Evolutionary conservation across 805 yeast species (phyloP).

Genomic region (Metschnikowia aberdeeniae): DNA sequence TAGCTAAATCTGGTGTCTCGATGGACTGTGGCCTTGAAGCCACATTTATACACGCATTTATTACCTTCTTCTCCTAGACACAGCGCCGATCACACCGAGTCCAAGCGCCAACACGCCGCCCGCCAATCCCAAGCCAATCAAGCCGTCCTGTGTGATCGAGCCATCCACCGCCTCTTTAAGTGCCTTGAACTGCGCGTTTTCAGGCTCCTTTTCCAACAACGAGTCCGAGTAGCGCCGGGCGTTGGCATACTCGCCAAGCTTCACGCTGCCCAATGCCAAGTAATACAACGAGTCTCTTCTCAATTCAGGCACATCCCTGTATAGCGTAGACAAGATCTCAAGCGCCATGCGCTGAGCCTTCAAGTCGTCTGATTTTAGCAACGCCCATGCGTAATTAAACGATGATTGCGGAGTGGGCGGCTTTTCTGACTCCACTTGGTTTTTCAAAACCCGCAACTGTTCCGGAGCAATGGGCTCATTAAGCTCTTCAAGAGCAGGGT

Average conservation of each 20-base stretch:
- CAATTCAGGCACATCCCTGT: conserved; percentile 73
- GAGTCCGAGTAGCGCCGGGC: conserved; percentile 84
- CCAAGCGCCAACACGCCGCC: conserved; percentile 86
- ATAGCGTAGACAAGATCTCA: conserved; percentile 62
- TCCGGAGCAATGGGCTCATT: conserved; percentile 60
- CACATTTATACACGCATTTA: too few relatives aligned
- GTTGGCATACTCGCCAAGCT: conserved; percentile 80
- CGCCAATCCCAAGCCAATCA: conserved; percentile 82
- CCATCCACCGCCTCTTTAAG: conserved; percentile 77
- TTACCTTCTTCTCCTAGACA: conserved; percentile 11
- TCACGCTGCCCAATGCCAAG: conserved; percentile 80
- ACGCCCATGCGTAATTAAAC: conserved; percentile 96
- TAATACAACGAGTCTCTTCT: conserved; percentile 89
- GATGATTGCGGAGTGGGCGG: conserved; percentile 82
- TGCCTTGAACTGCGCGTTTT: conserved; percentile 69
- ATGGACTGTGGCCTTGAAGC: too few relatives aligned
- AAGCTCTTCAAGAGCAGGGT: conserved; percentile 41
- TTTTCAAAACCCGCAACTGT: conserved; percentile 69
- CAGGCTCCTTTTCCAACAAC: conserved; percentile 75
- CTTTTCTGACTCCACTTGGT: conserved; percentile 76
- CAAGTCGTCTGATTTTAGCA: conserved; percentile 63
- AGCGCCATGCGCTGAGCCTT: conserved; percentile 77
- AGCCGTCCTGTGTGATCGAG: conserved; percentile 79
- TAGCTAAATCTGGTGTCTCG: too few relatives aligned
- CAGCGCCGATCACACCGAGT: conserved; percentile 53